Base-by-base conservation (phyloP, 2,329 filamentous ascomycete genomes). In the Neurospora sp. region DNA sequence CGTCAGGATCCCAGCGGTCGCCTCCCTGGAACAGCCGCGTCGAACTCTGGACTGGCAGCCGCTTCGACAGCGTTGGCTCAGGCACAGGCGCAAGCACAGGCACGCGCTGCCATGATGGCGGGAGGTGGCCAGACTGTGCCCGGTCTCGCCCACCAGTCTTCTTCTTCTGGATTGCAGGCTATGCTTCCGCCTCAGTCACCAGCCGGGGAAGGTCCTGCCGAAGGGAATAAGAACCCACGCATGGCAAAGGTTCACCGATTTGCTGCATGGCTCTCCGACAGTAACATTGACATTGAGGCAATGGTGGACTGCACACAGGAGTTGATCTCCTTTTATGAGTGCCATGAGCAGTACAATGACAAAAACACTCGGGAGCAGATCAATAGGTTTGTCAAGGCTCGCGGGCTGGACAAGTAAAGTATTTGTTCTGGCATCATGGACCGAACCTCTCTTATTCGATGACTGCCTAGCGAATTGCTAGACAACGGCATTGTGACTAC, bases 261-360 rank as follows among this genome's bases (percentile, higher is more conserved):
- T 71, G 87, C 92, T 10, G 87, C 88, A 52, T 97, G 93, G 91
- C 83, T 97, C 70, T 91, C 93, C 0, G 93, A 97, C 77, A 96
- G 92, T 76, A 91, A 88, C 70, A 88, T 97, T 62, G 92, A 96
- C 75, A 91, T 97, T 76, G 88, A 92, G 73, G 91, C 89, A 39
- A 90, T 96, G 79, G 91, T 97, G 67, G 92, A 97, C 79, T 93
- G 91, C 76, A 95, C 92, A 0, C 94, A 97, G 80, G 94, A 97
- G 81, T 86, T 97, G 72, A 92, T 97, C 68, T 94, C 92, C 3
- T 87, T 97, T 73, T 97, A 97, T 78, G 92, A 96, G 77, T 87
- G 82, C 71, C 83, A 87, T 67, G 87, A 88, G 76, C 83, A 86
- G 74, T 88, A 87, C 74, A 87, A 87, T 72, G 87, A 88, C 69